Base-by-base conservation (phyloP, 805 yeast species). In the Starmerella kuoi region DNA sequence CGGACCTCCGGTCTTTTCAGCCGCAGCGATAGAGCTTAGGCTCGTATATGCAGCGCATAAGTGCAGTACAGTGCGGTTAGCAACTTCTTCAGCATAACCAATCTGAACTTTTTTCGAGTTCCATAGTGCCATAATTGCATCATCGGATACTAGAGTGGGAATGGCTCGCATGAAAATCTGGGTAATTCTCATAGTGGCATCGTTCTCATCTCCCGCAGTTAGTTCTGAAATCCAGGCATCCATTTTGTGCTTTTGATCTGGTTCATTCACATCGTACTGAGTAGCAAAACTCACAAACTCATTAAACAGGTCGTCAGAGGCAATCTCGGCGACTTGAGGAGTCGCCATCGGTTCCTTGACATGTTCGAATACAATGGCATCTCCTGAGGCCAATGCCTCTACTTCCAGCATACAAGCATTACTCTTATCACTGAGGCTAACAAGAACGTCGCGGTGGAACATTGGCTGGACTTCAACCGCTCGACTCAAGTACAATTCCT, bases 391-490 rank as follows among this genome's bases (percentile, higher is more conserved):
- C 51, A 71, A 67, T 1, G 80, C 79, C 59, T 85, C 94, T 26
- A 84, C 63, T 53, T 85, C 94, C 60, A 84, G 68, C 33, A 84
- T 58, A 22, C 61, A 54, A 9, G 65, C 55, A 23, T 60, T 58
- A 8, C 62, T 69, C 38, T 76, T 63, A 59, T 91, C 98, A 57
- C 86, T 80, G 53, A 91, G 68, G 50, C 76, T 77, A 35, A 91
- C 79, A 39, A 88, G 80, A 54, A 83, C 88, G 49, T 81, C 79
- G 48, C 93, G 74, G 56, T 91, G 94, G 64, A 91, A 91, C 11
- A 88, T 93, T 0, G 98, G 97, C 61, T 91, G 98, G 5, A 91
- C 95, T 47, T 84, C 85, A 12, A 91, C 94, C 0, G 95, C 95
- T 0, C 95, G 80, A 24, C 85, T 77, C 37, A 91, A 69, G 58